Base-by-base conservation (phyloP, 1,284 basidiomycete species). In the Vanrija sp. region DNA sequence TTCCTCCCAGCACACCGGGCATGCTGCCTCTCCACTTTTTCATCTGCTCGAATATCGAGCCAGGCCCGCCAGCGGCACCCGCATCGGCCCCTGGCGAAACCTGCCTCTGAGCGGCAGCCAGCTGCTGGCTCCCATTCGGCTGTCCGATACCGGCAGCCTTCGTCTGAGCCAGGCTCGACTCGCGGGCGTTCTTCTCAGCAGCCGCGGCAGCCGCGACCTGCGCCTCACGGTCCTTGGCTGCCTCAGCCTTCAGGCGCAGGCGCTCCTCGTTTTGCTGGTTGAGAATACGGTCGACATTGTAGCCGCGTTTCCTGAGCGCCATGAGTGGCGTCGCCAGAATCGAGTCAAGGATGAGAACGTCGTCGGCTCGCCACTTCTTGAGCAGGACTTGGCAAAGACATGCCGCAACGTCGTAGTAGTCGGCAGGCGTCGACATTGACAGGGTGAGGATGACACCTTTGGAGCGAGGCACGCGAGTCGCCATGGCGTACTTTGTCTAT, bases 251-350 rank as follows among this genome's bases (percentile, higher is more conserved):
- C 0, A 82, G 78, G 1, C 85, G 83, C 51, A 87, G 81, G 29
- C 82, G 81, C 54, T 92, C 86, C 12, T 86, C 86, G 65, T 85
- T 83, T 65, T 94, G 89, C 65, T 91, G 87, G 58, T 86, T 86
- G 50, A 97, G 78, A 55, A 98, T 95, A 49, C 94, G 83, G 71
- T 97, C 93, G 50, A 97, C 93, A 43, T 75, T 73, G 67, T 66
- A 73, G 3, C 73, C 73, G 59, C 94, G 82, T 53, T 93, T 81
- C 71, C 87, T 88, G 52, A 98, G 78, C 2, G 89, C 86, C 60
- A 85, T 83, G 45, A 98, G 78, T 56, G 94, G 89, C 0, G 93
- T 96, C 0, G 90, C 91, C 12, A 98, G 81, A 46, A 98, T 90
- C 0, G 68, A 73, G 53, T 52, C 50, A 67, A 96, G 88, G 14